Conservation (phyloP, 257 asterid species). For the Solanum stenotomum region DNA sequence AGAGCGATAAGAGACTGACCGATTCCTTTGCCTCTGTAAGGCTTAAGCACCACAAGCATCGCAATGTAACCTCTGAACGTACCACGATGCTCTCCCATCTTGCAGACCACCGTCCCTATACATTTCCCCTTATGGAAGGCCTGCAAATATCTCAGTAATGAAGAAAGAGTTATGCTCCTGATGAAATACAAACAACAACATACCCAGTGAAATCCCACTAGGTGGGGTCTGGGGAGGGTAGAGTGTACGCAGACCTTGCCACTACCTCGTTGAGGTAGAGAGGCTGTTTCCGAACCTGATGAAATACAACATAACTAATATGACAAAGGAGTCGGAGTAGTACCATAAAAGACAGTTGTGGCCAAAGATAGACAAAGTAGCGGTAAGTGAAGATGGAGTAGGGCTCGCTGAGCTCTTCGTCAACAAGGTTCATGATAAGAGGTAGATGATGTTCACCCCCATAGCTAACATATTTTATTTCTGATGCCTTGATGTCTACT, state of each 20-base stretch:
- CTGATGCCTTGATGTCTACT: constrained; percentile 24
- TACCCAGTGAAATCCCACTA: too few relatives aligned
- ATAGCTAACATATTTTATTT: constrained; percentile 66
- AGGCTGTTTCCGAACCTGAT: not conserved
- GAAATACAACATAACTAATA: not conserved
- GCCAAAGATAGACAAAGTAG: constrained; percentile 98
- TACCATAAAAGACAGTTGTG: constrained; percentile 80
- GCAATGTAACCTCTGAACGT: constrained; percentile 90
- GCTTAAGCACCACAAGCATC: constrained; percentile 85
- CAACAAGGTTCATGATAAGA: constrained; percentile 91
- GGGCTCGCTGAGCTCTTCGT: constrained; percentile 92
- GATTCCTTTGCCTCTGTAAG: constrained; percentile 83
- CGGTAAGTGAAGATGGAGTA: constrained; percentile 96
- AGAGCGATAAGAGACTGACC: constrained; percentile 27
- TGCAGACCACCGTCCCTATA: constrained; percentile 91
- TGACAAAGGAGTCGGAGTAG: constrained; percentile 2
- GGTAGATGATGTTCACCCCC: constrained; percentile 98
- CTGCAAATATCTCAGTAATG: constrained; percentile 18
- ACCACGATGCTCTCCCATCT: constrained; percentile 94
- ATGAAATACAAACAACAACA: not conserved
- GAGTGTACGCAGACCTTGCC: too few relatives aligned
- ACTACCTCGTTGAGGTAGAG: too few relatives aligned
- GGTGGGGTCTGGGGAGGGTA: too few relatives aligned
- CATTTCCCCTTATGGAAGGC: constrained; percentile 84
- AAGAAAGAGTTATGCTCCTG: not conserved